These are phyloP conservation scores for Bruguiera sexangula DNA, from an alignment of 345 rosid genomes.

Conservation along the genomic window DNA sequence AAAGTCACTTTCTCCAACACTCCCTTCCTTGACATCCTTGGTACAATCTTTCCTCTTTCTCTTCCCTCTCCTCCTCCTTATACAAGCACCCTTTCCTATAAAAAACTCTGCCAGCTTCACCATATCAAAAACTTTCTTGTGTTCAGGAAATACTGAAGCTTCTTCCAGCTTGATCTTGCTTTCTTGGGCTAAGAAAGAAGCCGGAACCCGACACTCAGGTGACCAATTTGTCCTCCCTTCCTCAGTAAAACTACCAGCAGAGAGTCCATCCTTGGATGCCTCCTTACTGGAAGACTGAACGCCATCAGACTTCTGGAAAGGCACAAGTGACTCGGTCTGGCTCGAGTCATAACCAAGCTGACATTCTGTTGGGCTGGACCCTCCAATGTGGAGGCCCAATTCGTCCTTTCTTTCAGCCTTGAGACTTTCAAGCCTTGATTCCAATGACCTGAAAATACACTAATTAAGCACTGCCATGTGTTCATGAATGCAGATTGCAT, in stretches of 20 bases:
- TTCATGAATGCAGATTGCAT: not conserved
- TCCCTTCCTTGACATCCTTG: slow-evolving; percentile 57
- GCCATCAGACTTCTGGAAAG: slow-evolving; percentile 49
- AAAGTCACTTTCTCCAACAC: slow-evolving; percentile 63
- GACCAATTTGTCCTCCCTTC: slow-evolving; percentile 56
- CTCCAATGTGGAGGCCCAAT: no score
- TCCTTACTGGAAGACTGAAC: slow-evolving; percentile 58
- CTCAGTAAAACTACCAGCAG: slow-evolving; percentile 80
- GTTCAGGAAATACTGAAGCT: slow-evolving; percentile 23
- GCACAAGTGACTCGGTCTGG: slow-evolving; percentile 57
- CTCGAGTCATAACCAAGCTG: slow-evolving; percentile 49
- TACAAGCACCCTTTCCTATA: slow-evolving; percentile 37
- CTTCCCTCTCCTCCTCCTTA: slow-evolving; percentile 75
- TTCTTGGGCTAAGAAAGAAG: slow-evolving; percentile 33
- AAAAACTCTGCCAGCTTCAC: slow-evolving; percentile 36
- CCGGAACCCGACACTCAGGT: slow-evolving; percentile 34
- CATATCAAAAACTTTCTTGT: slow-evolving; percentile 29
- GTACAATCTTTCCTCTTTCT: slow-evolving; percentile 70
- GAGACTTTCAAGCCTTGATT: slow-evolving; percentile 65
- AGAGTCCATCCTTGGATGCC: slow-evolving; percentile 57
- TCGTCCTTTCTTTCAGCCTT: slow-evolving; percentile 53
- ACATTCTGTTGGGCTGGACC: not conserved
- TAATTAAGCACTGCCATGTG: not conserved
- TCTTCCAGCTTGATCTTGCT: slow-evolving; percentile 42
- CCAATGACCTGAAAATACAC: slow-evolving; percentile 52